Percentiles rank a stretch among this genome's conserved stretches.
Conservation (phyloP, 257 asterid genomes). For the Solanum ossicruentum region DNA sequence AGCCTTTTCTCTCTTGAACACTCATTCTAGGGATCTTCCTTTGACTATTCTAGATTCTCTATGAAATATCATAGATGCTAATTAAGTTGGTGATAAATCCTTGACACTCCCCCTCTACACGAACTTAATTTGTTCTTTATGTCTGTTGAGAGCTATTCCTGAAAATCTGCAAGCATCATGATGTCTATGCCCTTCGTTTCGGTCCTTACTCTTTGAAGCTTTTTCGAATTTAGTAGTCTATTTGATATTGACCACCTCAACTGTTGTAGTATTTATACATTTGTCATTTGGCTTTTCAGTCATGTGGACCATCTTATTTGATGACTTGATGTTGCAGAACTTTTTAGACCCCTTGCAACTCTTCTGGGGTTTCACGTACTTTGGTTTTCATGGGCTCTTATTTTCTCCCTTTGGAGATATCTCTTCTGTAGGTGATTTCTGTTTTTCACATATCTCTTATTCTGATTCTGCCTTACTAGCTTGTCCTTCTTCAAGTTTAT, state of each 20-base stretch:
- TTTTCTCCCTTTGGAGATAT: background rate
- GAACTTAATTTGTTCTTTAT: no score
- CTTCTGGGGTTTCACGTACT: background rate
- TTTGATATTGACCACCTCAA: background rate
- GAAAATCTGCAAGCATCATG: background rate
- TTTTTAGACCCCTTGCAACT: background rate
- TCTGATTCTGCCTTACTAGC: background rate
- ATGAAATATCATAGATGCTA: background rate
- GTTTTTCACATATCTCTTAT: background rate
- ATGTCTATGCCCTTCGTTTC: background rate
- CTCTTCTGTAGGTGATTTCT: background rate
- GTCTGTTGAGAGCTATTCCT: background rate
- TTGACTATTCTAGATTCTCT: background rate
- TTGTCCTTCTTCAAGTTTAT: background rate
- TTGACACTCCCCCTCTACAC: background rate
- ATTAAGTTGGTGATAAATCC: no score
- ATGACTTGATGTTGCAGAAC: background rate
- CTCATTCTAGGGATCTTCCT: background rate
- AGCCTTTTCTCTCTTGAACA: background rate
- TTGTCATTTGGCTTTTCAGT: background rate
- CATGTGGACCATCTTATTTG: background rate
- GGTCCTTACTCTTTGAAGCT: background rate
- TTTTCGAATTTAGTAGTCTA: background rate
- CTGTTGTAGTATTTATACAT: background rate
- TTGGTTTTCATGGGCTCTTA: background rate